Conservation (phyloP, 148 eudicot species). For the Camellia japonica region DNA sequence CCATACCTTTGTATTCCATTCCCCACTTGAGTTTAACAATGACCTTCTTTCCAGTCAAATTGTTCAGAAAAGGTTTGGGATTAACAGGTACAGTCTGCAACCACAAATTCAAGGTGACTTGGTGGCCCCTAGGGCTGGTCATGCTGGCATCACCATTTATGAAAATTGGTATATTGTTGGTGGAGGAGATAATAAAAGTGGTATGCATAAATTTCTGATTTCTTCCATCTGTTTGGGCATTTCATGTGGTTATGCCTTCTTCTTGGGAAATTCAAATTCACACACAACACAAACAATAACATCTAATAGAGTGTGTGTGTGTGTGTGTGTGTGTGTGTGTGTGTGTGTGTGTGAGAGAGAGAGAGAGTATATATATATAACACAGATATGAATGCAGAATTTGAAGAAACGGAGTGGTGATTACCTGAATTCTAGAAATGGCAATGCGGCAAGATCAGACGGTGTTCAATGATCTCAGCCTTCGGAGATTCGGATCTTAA, state of each 20-base stretch:
- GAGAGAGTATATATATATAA: background rate
- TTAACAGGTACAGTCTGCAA: conserved; percentile 76
- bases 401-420: background rate
- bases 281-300: background rate
- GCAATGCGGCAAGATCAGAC: too few relatives aligned
- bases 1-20: conserved; percentile 69
- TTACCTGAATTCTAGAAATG: background rate
- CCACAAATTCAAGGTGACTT: conserved; percentile 74
- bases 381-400: background rate
- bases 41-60: conserved; percentile 65
- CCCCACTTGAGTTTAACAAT: conserved; percentile 75
- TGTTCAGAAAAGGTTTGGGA: conserved; percentile 75
- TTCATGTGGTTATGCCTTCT: background rate
- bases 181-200: conserved; percentile 93
- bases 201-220: conserved; percentile 29
- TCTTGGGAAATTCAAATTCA: background rate
- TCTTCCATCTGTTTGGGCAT: background rate
- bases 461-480: too few relatives aligned
- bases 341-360: too few relatives aligned
- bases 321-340: too few relatives aligned
- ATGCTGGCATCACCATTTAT: conserved; percentile 66
- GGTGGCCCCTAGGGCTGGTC: conserved; percentile 87
- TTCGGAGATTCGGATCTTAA: too few relatives aligned
- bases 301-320: background rate
- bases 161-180: conserved; percentile 89